Conservation (phyloP, 106 monocot genomes). For the Allium fistulosum region DNA sequence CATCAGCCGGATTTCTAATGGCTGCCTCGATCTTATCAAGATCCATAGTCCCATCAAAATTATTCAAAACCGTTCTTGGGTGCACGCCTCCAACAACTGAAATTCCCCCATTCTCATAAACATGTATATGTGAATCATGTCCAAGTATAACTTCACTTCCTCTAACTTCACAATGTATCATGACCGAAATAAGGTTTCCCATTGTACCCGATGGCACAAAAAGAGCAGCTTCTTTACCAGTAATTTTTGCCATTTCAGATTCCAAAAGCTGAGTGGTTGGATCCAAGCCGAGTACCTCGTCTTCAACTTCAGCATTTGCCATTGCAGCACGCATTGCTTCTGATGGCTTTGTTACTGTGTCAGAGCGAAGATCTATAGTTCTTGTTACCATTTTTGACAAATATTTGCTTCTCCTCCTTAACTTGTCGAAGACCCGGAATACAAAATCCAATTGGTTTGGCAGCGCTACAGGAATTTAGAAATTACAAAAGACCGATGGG, state of each 20-base stretch:
- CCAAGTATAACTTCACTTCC: conserved; percentile 95
- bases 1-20: conserved; percentile 47
- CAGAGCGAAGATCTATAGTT: conserved; percentile 63
- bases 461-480: no score
- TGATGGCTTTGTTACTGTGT: conserved; percentile 68
- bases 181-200: conserved; percentile 88
- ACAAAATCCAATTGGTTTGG: no score
- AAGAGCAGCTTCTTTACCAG: conserved; percentile 74
- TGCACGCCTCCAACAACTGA: conserved; percentile 85
- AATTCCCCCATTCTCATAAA: conserved; percentile 97
- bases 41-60: conserved; percentile 88
- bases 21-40: conserved; percentile 55
- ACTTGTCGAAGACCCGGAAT: no score
- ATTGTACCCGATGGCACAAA: conserved; percentile 98
- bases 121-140: conserved; percentile 81
- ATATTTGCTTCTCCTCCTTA: conserved; percentile 2
- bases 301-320: conserved; percentile 63
- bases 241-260: conserved; percentile 45
- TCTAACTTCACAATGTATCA: conserved; percentile 89
- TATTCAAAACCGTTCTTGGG: conserved; percentile 69
- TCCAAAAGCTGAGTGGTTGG: conserved; percentile 48
- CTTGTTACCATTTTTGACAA: conserved; percentile 33
- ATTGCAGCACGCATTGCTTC: conserved; percentile 65
- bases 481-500: no score
- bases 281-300: conserved; percentile 59